Base-by-base conservation (phyloP, 208 protist genomes). In the Cochliopodium minus region DNA sequence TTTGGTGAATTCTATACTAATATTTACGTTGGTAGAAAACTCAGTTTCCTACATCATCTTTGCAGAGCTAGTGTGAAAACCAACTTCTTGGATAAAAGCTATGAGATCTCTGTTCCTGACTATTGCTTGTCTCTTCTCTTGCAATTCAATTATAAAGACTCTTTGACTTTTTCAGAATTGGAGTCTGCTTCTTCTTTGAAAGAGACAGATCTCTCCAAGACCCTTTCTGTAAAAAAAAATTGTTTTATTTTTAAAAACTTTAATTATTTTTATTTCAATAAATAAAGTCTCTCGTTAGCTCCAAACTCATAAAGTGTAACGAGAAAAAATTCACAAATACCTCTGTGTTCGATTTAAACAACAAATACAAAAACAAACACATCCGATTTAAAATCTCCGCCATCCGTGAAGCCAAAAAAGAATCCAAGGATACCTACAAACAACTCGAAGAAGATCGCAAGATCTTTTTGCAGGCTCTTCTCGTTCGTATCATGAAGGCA, bases 401-500 rank as follows among this genome's bases (percentile, higher is more conserved):
- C 69, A 13, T 25, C 69, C 11, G 46, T 61, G 74, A 82, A 46
- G 66, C 66, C 10, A 58, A 71, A 30, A 66, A 71, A n/a, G 69
- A 84, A 49, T 51, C 60, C 25, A 48, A 64, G 15, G 59, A 62
- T 25, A 83, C 77, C 1, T 62, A 71, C 32, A 47, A 73, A 38
- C 75, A 80, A 15, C 65, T 83, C 32, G 77, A 85, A 43, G 79
- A 84, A 55, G 80, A 86, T 42, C 64, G 80, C 52, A 86, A 82
- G 55, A 67, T 78, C 64, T 46, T 72, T 43, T 28, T 86, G 33
- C 78, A 87, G 64, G 82, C 82, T 1, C 69, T 72, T 7, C 78
- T 87, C 23, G 82, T 87, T 61, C 67, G 82, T 56, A 75, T 84
- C 25, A 87, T 87, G 82, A 87, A 87, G 59, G 59, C 75, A 10